Base-by-base conservation (phyloP, 805 yeast genomes). In the Ogataea glucozyma region DNA sequence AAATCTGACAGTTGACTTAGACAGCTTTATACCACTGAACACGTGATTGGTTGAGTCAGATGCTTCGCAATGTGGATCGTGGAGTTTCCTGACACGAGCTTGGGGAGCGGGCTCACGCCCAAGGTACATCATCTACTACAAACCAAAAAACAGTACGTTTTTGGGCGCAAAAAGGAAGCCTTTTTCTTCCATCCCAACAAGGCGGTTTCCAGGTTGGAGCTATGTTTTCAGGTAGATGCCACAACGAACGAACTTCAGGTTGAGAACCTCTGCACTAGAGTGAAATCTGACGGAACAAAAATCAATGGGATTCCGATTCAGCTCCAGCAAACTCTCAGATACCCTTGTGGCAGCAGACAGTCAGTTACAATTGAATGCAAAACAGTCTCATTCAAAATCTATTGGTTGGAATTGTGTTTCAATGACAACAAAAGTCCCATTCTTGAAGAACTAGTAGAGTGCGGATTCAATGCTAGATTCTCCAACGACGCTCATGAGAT, bases 111-210 rank as follows among this genome's bases (percentile, higher is more conserved):
- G 13, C 5, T 3, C 39, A 5, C 7, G 4, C 12, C 14, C 14
- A 11, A n/a, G 5, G 19, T 26, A 22, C 31, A 26, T 12, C 49
- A 48, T 21, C 40, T 48, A 4, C 31, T 48, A 10, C 17, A 40
- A 2, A 33, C 29, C 6, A 41, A 32, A 20, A 41, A 43, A 23
- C 18, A 24, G 20, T 49, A 49, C 20, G 7, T 41, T 13, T 27
- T 49, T 23, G 53, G 53, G 3, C 41, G 53, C 4, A 49, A 46
- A 14, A 49, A 43, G 24, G 53, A 46, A 24, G 47, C 53, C 5
- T 43, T 39, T 7, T 49, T 46, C 33, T 34, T 35, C 26, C 31
- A 34, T 13, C 43, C 42, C 4, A 38, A 46, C 20, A 49, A 49
- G 31, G 26, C 53, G 2, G 44, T 46, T 4, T 49, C 53, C 4